A percentile compares a stretch with the other conserved stretches of the same genome.
Evolutionary conservation across 108 stramenopile species (phyloP).

Genomic region (Conticribra guillardii): DNA sequence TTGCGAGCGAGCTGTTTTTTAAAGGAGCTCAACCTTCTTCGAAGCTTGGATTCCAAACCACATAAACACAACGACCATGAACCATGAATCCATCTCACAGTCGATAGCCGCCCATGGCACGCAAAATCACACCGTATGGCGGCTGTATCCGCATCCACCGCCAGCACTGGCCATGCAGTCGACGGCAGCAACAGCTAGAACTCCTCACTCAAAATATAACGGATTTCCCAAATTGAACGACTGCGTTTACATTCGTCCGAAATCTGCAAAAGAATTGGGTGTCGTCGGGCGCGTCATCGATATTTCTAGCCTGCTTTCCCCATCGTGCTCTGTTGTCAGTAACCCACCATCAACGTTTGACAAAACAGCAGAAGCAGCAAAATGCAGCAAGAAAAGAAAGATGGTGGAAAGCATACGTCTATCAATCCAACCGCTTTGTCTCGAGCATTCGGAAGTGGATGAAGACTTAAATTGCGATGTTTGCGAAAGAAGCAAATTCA

Average conservation of each 20-base stretch:
- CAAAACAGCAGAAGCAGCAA: neutral
- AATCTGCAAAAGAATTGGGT: slow-evolving; percentile 55
- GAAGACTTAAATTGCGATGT: neutral
- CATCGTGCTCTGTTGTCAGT: neutral
- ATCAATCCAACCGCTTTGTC: slow-evolving; percentile 28
- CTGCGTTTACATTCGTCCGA: slow-evolving; percentile 60
- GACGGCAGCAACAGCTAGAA: too few species aligned
- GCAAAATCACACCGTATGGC: too few species aligned
- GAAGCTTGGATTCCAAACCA: too few species aligned
- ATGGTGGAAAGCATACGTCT: slow-evolving; percentile 16
- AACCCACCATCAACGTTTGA: neutral
- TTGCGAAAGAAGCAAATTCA: neutral
- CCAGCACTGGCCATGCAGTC: too few species aligned
- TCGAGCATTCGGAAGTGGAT: neutral
- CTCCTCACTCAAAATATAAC: too few species aligned
- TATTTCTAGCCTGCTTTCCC: neutral
- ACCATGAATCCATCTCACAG: too few species aligned
- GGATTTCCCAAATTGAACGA: too few species aligned
- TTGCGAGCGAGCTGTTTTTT: too few species aligned
- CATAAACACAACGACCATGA: too few species aligned
- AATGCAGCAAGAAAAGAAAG: slow-evolving; percentile 25
- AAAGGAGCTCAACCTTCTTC: too few species aligned
- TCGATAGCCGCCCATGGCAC: too few species aligned
- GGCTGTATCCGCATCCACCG: too few species aligned
- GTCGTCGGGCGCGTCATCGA: slow-evolving; percentile 36